Base-by-base conservation (phyloP, 495 filamentous ascomycete genomes). In the Penicillium paradoxum region DNA sequence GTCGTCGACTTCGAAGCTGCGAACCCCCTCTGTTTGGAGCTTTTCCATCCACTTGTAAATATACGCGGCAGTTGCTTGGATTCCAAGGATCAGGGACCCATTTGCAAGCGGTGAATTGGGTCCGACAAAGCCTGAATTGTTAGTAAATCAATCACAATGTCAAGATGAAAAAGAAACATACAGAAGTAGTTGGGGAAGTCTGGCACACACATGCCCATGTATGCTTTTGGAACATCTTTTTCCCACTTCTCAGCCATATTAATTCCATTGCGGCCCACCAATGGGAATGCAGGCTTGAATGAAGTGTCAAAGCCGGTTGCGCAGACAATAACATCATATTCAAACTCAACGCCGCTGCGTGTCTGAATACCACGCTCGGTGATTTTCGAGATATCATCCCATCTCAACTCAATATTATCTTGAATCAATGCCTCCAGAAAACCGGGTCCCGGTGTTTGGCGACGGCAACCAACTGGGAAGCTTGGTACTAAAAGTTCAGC, bases 381-480 rank as follows among this genome's bases (percentile, higher is more conserved):
- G 50, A 85, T 70, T 7, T 67, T 56, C 30, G 61, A 55, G 55
- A 87, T 83, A 21, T 55, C 56, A 4, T 67, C 71, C 46, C 60
- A 63, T 49, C 79, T 67, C 37, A 80, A 73, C 7, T 69, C 56
- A 4, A 78, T 73, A 55, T 87, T 85, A 2, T 63, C 54, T 5
- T 60, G 42, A 10, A 42, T 42, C 24, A 77, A 51, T 1, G 76
- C 67, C 45, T 77, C 57, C 4, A 76, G 54, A 19, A 68, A 71
- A 2, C 73, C 73, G 17, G 60, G 52, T 0, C 68, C 68, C 0
- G 76, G 77, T 2, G 70, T 72, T 2, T 69, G 63, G 8, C 77
- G 65, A 54, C 52, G 57, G 63, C 42, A 45, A 6, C 42, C 42
- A 13, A 45, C 42, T 18, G 24, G 24, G 42, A 45, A 76, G 4